Evolutionary conservation across 1,284 basidiomycete species (phyloP).

Genomic region (Boletellus deceptivus): DNA sequence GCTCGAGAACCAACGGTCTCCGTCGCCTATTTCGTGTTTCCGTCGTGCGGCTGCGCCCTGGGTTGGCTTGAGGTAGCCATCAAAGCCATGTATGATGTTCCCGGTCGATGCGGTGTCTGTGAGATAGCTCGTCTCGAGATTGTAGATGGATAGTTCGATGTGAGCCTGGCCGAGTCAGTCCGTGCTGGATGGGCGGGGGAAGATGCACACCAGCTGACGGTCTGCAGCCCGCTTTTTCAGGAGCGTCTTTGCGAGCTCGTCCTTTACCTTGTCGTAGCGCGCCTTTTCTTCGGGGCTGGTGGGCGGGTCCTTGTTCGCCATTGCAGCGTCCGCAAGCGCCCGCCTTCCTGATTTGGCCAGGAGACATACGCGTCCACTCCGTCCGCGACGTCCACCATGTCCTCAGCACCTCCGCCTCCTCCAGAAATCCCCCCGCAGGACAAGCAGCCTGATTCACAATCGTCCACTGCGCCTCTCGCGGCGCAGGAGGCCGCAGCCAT

Average conservation of each 20-base stretch:
- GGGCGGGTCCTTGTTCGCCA: constrained; percentile 34
- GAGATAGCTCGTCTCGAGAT: constrained; percentile 68
- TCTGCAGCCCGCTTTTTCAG: constrained; percentile 69
- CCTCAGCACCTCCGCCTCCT: constrained; percentile 56
- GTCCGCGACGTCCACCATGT: constrained; percentile 45
- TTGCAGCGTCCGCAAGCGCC: constrained; percentile 1
- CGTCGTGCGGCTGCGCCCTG: constrained; percentile 56
- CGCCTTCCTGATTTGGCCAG: constrained; percentile 27
- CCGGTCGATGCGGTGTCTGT: constrained; percentile 75
- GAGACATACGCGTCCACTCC: constrained; percentile 37
- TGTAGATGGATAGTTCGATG: constrained; percentile 72
- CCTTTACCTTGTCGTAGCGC: constrained; percentile 66
- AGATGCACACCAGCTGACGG: constrained; percentile 61
- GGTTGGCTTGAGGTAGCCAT: constrained; percentile 74
- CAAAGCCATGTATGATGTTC: constrained; percentile 81
- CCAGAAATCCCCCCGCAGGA: constrained; percentile 43
- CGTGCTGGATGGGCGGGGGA: neutral
- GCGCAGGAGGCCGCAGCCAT: constrained; percentile 49
- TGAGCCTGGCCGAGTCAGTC: constrained; percentile 48
- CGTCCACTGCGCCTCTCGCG: constrained; percentile 26
- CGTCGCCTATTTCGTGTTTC: constrained; percentile 70
- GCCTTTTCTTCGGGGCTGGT: constrained; percentile 61
- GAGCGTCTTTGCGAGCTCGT: constrained; percentile 67
- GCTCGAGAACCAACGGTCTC: constrained; percentile 76
- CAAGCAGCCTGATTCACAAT: constrained; percentile 42